Evolutionary conservation across 768 basidiomycete species (phyloP).

Genomic region (Collybia sordida): DNA sequence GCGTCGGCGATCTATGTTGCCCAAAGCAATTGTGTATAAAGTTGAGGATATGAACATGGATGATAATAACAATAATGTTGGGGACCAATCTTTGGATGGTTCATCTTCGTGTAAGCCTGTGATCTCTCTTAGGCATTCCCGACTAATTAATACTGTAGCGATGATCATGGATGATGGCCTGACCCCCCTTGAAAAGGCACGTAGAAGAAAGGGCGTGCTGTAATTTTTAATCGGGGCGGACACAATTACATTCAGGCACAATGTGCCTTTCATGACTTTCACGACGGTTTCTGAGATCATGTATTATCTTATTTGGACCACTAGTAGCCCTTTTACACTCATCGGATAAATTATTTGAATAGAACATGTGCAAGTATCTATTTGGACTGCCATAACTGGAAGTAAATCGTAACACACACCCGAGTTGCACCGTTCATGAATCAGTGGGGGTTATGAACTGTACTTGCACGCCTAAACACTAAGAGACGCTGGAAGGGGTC

Average conservation of each 20-base stretch:
- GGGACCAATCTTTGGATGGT: constrained; percentile 43
- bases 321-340: too few relatives aligned
- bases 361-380: too few relatives aligned
- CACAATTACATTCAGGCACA: not conserved
- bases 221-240: not conserved
- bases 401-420: too few relatives aligned
- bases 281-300: not conserved
- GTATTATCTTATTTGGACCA: too few relatives aligned
- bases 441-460: too few relatives aligned
- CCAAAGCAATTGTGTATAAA: constrained; percentile 49
- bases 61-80: constrained; percentile 24
- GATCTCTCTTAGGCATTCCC: not conserved
- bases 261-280: not conserved
- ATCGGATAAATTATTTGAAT: too few relatives aligned
- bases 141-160: constrained; percentile 28
- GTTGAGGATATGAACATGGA: constrained; percentile 19
- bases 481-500: too few relatives aligned
- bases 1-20: constrained; percentile 76
- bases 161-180: constrained; percentile 51
- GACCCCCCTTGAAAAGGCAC: constrained; percentile 69
- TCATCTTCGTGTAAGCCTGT: constrained; percentile 41
- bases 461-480: too few relatives aligned
- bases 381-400: too few relatives aligned
- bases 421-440: too few relatives aligned
- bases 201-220: constrained; percentile 41